phyloP scores from a whole-genome alignment of 2,329 filamentous ascomycete genomes.

The Venturia nashicola region DNA sequence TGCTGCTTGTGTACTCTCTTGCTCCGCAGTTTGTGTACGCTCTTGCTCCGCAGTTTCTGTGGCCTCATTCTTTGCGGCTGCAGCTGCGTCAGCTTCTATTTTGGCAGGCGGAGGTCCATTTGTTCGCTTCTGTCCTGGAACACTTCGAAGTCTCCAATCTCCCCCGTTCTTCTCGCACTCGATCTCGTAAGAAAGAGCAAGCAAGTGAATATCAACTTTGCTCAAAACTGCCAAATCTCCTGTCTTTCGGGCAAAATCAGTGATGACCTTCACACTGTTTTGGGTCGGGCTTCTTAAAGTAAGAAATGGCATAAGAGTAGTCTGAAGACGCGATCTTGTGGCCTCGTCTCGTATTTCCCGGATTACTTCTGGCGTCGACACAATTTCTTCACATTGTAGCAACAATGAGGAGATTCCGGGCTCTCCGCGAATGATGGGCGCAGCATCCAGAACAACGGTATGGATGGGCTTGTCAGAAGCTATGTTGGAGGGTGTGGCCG shows the following conservation, averaged over 20 bases:
- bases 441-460: constrained; percentile 78
- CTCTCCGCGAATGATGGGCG: constrained; percentile 87
- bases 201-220: constrained; percentile 74
- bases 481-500: neutral
- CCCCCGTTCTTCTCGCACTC: constrained; percentile 85
- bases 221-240: constrained; percentile 84
- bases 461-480: constrained; percentile 55
- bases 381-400: constrained; percentile 60
- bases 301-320: constrained; percentile 73
- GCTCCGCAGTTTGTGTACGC: constrained; percentile 13
- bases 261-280: constrained; percentile 66
- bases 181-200: constrained; percentile 88
- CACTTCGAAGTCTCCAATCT: constrained; percentile 69
- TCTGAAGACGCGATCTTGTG: constrained; percentile 71
- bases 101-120: constrained; percentile 55
- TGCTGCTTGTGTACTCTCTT: constrained; percentile 10
- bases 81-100: constrained; percentile 21
- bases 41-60: constrained; percentile 13
- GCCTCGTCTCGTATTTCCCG: constrained; percentile 77
- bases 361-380: constrained; percentile 77
- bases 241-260: constrained; percentile 76
- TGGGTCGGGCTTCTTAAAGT: constrained; percentile 62
- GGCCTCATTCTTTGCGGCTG: constrained; percentile 15
- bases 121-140: constrained; percentile 65
- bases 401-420: constrained; percentile 74